A percentile compares a stretch with the other conserved stretches of the same genome.
Evolutionary conservation across 805 yeast genomes (phyloP).

Genomic region (Pichia phayaonensis): DNA sequence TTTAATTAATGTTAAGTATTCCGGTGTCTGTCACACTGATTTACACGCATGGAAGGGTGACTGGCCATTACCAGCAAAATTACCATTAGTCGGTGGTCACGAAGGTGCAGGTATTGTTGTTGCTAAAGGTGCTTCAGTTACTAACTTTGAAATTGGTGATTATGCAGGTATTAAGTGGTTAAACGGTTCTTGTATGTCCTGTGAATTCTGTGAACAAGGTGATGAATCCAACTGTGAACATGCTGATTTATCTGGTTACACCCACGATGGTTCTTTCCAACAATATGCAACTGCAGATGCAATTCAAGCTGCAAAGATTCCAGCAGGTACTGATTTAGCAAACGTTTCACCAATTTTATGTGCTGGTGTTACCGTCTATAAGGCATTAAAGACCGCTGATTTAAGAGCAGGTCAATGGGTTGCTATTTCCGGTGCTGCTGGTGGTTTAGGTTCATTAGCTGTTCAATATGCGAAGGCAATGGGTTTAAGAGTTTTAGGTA

Average conservation of each 20-base stretch:
- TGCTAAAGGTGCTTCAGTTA: constrained; percentile 51
- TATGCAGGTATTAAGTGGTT: constrained; percentile 64
- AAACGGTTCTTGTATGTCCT: constrained; percentile 56
- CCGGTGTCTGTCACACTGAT: constrained; percentile 72
- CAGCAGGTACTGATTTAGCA: constrained; percentile 41
- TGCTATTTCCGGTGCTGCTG: constrained; percentile 44
- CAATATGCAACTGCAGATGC: constrained; percentile 49
- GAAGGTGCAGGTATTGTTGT: constrained; percentile 71
- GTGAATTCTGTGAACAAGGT: constrained; percentile 55
- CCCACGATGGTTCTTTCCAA: constrained; percentile 59
- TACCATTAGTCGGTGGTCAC: constrained; percentile 66
- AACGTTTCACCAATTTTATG: constrained; percentile 42
- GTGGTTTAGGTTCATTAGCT: constrained; percentile 46
- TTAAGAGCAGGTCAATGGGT: constrained; percentile 44
- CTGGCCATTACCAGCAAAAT: constrained; percentile 53
- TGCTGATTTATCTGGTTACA: constrained; percentile 68
- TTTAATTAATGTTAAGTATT: constrained; percentile 58
- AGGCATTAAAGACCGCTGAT: constrained; percentile 44
- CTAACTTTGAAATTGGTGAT: constrained; percentile 56
- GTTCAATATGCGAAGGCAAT: constrained; percentile 43
- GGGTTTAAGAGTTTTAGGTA: constrained; percentile 42
- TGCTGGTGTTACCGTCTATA: constrained; percentile 49
- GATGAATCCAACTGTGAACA: constrained; percentile 59
- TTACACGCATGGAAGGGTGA: constrained; percentile 71
- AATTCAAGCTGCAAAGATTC: constrained; percentile 41